phyloP scores from a whole-genome alignment of 2,329 filamentous ascomycete genomes.

The Aureobasidium zeae region DNA sequence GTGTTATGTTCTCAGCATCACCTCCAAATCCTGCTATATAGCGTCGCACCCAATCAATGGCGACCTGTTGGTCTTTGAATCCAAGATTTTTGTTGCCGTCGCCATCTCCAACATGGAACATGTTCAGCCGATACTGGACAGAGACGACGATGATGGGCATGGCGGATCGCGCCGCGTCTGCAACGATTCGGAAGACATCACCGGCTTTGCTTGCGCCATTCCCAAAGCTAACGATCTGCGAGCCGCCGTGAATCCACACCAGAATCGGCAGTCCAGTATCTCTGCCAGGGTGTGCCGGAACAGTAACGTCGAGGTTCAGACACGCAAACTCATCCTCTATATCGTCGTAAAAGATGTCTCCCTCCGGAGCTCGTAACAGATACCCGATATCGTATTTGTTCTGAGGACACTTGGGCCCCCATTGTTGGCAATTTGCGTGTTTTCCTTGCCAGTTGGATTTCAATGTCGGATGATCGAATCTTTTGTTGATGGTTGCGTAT shows the following conservation, averaged over 20 bases:
- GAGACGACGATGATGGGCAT: conserved; percentile 36
- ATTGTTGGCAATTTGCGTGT: conserved; percentile 21
- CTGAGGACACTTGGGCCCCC: conserved; percentile 35
- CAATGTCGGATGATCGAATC: conserved; percentile 17
- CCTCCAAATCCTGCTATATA: conserved; percentile 31
- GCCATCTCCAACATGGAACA: conserved; percentile 39
- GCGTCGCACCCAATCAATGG: conserved; percentile 28
- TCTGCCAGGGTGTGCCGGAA: conserved; percentile 19
- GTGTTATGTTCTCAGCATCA: conserved; percentile 31
- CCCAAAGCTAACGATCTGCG: conserved; percentile 38
- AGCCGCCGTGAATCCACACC: conserved; percentile 42
- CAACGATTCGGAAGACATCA: conserved; percentile 11
- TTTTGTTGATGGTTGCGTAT: conserved; percentile 17
- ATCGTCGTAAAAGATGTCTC: conserved; percentile 23
- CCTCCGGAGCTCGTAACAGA: conserved; percentile 35
- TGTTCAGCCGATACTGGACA: conserved; percentile 37
- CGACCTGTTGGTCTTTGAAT: conserved; percentile 24
- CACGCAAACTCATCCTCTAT: conserved; percentile 37
- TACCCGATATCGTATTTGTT: conserved; percentile 34
- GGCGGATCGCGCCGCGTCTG: conserved; percentile 27
- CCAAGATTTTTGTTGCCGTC: conserved; percentile 26
- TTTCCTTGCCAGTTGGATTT: conserved; percentile 19
- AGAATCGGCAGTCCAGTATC: conserved; percentile 31
- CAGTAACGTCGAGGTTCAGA: conserved; percentile 35
- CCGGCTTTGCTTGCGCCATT: conserved; percentile 35